Evolutionary conservation across 106 monocot species (phyloP), one percentile per base, ranked within the genome.

Genomic region (Agapanthus africanus): DNA sequence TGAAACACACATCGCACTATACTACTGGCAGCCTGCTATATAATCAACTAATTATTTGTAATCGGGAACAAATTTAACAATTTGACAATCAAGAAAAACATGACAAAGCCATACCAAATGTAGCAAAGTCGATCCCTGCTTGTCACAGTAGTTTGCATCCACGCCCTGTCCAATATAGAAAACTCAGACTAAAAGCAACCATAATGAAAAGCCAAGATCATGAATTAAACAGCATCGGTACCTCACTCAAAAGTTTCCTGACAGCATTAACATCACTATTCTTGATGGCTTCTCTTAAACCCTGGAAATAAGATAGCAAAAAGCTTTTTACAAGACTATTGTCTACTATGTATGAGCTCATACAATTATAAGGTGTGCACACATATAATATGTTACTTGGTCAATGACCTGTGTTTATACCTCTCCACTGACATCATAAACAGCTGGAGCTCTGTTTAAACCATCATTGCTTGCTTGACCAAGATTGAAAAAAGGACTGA

Each of bases 251-350:
- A 75, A 95, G 85, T 28, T 71, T 85, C 68, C 78, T 91, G 21
- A 95, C 90, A 36, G 83, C 88, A 52, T 63, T 68, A 52, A 40
- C 57, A 66, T 95, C 91, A 66, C 83, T 65, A 33, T 81, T 85
- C 61, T 95, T 95, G 44, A 95, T 95, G 59, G 91, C 94, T 77
- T 95, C 91, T 78, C 94, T 90, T 71, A 91, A 63, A 59, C 94
- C 90, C 95, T 97, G 65, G 66, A 70, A 69, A 66, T 66, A 54
- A 40, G 39, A 23, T n/a, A 38, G 21, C 23, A 49, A 69, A 69
- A 51, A 50, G 65, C 26, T 41, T 28, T 13, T 18, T 19, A 68
- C 11, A 4, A 52, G 11, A 70, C 13, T 6, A 26, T 32, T 30
- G 18, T 16, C 18, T 39, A 65, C 19, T 19, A 40, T 7, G 30